Evolutionary conservation across 176 grass and related monocot species (phyloP).

Genomic region (Saccharum officinarum): DNA sequence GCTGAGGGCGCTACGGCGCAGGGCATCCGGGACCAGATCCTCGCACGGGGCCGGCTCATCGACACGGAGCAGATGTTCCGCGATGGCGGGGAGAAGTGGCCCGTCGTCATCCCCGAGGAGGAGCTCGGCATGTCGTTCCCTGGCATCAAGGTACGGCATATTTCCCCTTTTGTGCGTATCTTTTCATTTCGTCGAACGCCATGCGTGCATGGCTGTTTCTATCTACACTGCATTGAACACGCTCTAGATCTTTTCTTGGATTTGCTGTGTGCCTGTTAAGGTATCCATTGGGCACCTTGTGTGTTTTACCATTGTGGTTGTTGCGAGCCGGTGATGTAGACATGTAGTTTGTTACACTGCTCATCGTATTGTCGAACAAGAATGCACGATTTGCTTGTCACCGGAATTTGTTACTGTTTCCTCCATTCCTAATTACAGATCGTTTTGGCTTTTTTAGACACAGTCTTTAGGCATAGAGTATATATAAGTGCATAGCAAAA

Average conservation of each 20-base stretch:
- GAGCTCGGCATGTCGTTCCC: constrained; percentile 79
- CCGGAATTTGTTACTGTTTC: neutral
- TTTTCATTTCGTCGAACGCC: constrained; percentile 39
- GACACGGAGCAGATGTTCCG: constrained; percentile 95
- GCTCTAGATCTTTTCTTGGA: neutral
- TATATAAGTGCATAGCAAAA: neutral
- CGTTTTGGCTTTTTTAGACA: neutral
- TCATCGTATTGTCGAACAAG: neutral
- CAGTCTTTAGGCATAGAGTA: neutral
- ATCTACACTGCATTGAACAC: neutral
- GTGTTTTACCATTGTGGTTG: neutral
- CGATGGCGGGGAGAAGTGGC: constrained; percentile 79
- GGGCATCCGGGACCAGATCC: constrained; percentile 77
- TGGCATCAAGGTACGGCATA: constrained; percentile 62
- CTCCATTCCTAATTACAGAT: neutral
- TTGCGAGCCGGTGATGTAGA: neutral
- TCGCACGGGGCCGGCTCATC: constrained; percentile 64
- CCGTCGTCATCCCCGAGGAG: constrained; percentile 75
- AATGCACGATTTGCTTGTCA: neutral
- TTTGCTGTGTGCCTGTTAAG: neutral
- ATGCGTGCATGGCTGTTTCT: constrained; percentile 1
- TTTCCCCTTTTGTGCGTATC: neutral
- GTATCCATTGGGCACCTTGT: neutral
- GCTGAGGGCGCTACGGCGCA: constrained; percentile 64
- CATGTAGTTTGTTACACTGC: neutral